Conservation (phyloP, 352 stramenopile genomes). For the Pythium plurisporium region DNA sequence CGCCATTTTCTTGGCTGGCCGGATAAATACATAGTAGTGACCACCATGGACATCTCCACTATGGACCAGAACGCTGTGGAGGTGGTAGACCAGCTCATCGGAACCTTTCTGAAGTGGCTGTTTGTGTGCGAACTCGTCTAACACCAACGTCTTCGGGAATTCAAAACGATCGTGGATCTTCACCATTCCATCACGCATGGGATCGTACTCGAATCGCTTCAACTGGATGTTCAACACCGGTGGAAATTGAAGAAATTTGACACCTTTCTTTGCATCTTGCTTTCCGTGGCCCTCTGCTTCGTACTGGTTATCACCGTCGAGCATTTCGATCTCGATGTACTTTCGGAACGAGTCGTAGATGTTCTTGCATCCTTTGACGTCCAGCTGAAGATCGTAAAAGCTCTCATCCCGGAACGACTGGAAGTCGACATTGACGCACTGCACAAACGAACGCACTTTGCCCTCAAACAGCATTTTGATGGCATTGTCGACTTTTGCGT, state of each 20-base stretch:
- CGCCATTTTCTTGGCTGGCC: slow-evolving; percentile 58
- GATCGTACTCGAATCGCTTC: slow-evolving; percentile 88
- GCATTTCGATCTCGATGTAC: slow-evolving; percentile 91
- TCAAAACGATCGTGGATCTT: slow-evolving; percentile 89
- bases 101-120: neutral
- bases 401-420: slow-evolving; percentile 84
- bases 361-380: slow-evolving; percentile 89
- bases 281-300: slow-evolving; percentile 86
- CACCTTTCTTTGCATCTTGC: slow-evolving; percentile 88
- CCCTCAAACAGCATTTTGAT: slow-evolving; percentile 89
- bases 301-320: slow-evolving; percentile 94
- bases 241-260: slow-evolving; percentile 82
- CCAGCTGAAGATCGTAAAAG: slow-evolving; percentile 92
- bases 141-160: slow-evolving; percentile 68
- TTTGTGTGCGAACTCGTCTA: slow-evolving; percentile 60
- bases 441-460: slow-evolving; percentile 87
- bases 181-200: slow-evolving; percentile 82
- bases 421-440: slow-evolving; percentile 90
- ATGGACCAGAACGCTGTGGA: slow-evolving; percentile 84
- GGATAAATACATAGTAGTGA: slow-evolving; percentile 90
- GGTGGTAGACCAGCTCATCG: slow-evolving; percentile 56
- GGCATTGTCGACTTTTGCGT: slow-evolving; percentile 68
- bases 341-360: slow-evolving; percentile 89
- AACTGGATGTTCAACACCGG: slow-evolving; percentile 91
- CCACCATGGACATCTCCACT: slow-evolving; percentile 83